Conservation (phyloP, 306 rosid genomes). For the Vicia villosa region DNA sequence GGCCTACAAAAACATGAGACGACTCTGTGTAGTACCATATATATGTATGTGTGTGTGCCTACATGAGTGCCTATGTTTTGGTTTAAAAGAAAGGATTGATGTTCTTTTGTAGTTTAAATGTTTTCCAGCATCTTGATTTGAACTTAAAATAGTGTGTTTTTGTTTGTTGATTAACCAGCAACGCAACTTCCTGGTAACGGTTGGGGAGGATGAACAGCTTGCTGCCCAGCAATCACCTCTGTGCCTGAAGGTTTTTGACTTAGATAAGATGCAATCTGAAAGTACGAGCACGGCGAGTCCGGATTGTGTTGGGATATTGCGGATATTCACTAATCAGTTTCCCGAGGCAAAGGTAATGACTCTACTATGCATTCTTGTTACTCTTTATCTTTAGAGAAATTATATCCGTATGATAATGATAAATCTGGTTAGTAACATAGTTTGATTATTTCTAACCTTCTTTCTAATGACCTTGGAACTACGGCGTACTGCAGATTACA, state of each 20-base stretch:
- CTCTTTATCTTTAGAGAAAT: constrained; percentile 8
- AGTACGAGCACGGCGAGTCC: constrained; percentile 78
- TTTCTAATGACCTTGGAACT: constrained; percentile 34
- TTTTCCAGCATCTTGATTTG: constrained; percentile 21
- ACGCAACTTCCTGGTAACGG: constrained; percentile 77
- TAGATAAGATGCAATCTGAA: constrained; percentile 88
- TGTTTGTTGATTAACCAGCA: constrained; percentile 58
- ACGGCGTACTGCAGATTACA: constrained; percentile 69
- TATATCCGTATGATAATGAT: background rate
- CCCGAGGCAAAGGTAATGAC: constrained; percentile 82
- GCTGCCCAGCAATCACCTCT: constrained; percentile 71
- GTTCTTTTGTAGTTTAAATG: constrained; percentile 1
- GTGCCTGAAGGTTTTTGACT: constrained; percentile 93
- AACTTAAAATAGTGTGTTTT: constrained; percentile 29
- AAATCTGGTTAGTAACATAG: constrained; percentile 1
- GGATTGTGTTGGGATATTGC: constrained; percentile 93
- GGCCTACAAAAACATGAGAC: no score
- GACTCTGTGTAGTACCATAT: background rate
- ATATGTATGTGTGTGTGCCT: background rate
- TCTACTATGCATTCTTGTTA: constrained; percentile 6
- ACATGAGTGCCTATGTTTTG: background rate
- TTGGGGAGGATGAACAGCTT: constrained; percentile 88
- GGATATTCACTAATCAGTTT: constrained; percentile 92
- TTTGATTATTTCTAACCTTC: background rate
- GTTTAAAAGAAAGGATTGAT: background rate